Base-by-base conservation (phyloP, 2,329 filamentous ascomycete species). In the Colletotrichum sp. region DNA sequence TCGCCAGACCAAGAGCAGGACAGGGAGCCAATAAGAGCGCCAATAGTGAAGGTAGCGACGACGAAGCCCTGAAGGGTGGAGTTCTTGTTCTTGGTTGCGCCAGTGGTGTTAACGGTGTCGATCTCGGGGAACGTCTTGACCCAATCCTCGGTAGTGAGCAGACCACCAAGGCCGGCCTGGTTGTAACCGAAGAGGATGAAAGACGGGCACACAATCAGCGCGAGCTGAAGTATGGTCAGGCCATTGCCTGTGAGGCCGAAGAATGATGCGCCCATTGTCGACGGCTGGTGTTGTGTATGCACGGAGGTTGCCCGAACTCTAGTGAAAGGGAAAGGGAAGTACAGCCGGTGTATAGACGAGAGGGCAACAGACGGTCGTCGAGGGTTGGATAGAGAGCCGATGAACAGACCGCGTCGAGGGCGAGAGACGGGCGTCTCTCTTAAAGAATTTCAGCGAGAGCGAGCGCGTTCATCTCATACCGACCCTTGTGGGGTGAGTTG, bases 151-250 rank as follows among this genome's bases (percentile, higher is more conserved):
- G 81, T 78, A 4, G 82, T 83, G 15, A 85, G 74, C 15, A 86
- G 80, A 15, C 83, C 84, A 38, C 84, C 84, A 38, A 85, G 79
- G 66, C 83, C 83, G 5, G 84, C 83, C 76, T 87, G 84, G 77
- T 86, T 86, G 79, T 86, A 87, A 9, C 85, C 85, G 77, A 85
- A 86, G 55, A 86, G 79, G 77, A 86, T 83, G 77, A 86, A 85
- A 15, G 86, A 80, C 6, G 87, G 87, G 8, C 82, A 83, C 21
- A 88, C 86, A 52, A 88, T 84, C 62, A 87, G 81, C 16, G 82
- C 83, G 69, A 86, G 82, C 77, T 88, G 86, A 30, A 84, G 78
- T 16, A 80, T 80, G 73, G 79, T 80, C 64, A 87, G 79, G 66
- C 81, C 76, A 55, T 82, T 78, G 82, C 85, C 85, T 56, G 80